Evolutionary conservation across 2,329 filamentous ascomycete genomes (phyloP), one percentile per base, ranked within the genome.

Genomic region (Colletotrichum abscissum): DNA sequence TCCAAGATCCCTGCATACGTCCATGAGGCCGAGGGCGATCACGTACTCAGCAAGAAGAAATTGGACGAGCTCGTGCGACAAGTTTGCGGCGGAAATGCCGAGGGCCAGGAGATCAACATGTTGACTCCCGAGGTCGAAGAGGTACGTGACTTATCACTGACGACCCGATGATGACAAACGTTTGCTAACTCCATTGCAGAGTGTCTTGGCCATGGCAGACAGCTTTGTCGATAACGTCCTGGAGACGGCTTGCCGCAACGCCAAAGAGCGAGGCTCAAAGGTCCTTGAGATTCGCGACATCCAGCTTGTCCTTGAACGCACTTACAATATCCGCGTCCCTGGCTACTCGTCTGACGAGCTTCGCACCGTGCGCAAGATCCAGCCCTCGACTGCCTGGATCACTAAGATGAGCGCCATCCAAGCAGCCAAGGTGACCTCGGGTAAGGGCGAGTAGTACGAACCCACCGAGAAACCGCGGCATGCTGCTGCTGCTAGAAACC

Each of bases 351-450:
- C 95, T 4, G 97, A 99, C 80, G 97, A 99, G 84, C 90, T 98
- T 73, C 92, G 97, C 70, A 98, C 95, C 0, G 96, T 98, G 35
- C 92, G 95, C 81, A 98, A 98, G 86, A 93, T 97, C 66, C 93
- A 97, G 81, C 97, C 97, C 2, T 92, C 95, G 24, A 87, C 93
- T 19, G 94, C 92, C 26, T 99, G 97, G 95, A 96, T 97, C 75
- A 93, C 94, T 77, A 99, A 99, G 88, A 97, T 99, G 93, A 96
- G 95, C 79, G 96, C 97, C 28, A 93, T 99, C 19, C 95, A 98
- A 84, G 96, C 95, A 1, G 95, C 95, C 59, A 98, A 98, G 86
- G 95, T 92, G 58, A 92, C 90, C 83, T 87, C 90, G 5, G 88
- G 90, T 28, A 90, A 90, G 81, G 86, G 87, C 62, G 88, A 90